These are phyloP conservation scores for Nemania abortiva DNA, from an alignment of 2,329 filamentous ascomycete species.

Conservation along the genomic window DNA sequence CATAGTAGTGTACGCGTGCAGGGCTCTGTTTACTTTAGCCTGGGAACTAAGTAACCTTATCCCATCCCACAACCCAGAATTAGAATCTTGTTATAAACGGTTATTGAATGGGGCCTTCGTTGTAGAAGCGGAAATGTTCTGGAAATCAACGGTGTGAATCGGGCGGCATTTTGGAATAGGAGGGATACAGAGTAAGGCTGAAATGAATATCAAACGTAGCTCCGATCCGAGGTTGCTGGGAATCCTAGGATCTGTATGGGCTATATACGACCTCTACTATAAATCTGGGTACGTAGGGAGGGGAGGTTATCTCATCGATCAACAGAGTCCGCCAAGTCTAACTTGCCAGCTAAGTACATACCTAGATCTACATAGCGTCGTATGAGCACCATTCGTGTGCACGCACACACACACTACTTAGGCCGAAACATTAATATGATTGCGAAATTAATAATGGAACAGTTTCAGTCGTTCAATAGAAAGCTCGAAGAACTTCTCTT, in stretches of 20 bases:
- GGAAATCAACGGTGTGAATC: constrained; percentile 13
- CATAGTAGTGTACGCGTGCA: neutral
- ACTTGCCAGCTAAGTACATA: neutral
- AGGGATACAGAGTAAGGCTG: constrained; percentile 31
- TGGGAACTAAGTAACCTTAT: constrained; percentile 20
- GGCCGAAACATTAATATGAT: too few species aligned
- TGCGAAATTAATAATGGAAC: neutral
- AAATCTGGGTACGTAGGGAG: neutral
- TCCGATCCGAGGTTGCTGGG: constrained; percentile 24
- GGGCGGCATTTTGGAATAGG: constrained; percentile 15
- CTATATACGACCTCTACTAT: constrained; percentile 26
- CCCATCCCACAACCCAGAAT: constrained; percentile 22
- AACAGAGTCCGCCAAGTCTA: neutral
- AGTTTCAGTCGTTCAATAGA: neutral
- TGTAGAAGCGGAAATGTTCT: constrained; percentile 19
- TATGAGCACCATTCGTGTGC: too few species aligned
- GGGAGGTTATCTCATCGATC: neutral
- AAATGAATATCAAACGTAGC: constrained; percentile 32
- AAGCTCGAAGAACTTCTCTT: neutral
- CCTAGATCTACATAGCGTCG: neutral
- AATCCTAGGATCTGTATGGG: constrained; percentile 20
- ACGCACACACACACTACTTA: neutral
- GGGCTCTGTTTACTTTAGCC: constrained; percentile 4
- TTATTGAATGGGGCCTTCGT: neutral
- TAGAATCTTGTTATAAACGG: constrained; percentile 24